Percentiles rank a stretch among this genome's conserved stretches.
Conservation (phyloP, 2,329 filamentous ascomycete genomes). For the Cercospora sp. region DNA sequence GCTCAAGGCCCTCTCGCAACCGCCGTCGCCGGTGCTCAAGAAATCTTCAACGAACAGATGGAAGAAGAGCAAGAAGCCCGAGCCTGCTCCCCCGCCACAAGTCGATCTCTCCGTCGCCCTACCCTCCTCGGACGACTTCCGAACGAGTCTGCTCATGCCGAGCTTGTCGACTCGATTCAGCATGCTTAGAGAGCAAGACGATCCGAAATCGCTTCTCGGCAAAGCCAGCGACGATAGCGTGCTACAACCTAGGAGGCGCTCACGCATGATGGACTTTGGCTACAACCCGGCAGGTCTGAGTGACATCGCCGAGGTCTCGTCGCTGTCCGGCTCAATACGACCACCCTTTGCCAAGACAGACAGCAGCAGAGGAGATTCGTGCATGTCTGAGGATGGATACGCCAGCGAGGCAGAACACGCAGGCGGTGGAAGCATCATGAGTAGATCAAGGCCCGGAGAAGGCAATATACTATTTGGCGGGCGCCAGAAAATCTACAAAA, state of each 20-base stretch:
- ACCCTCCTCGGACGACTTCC: constrained; percentile 83
- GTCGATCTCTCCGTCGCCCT: constrained; percentile 73
- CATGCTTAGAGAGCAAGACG: constrained; percentile 93
- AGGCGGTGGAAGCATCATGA: constrained; percentile 70
- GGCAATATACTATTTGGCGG: constrained; percentile 94
- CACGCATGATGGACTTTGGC: constrained; percentile 72
- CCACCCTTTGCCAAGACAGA: constrained; percentile 58
- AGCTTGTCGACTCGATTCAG: constrained; percentile 93
- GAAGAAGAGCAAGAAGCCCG: constrained; percentile 55
- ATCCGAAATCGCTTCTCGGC: constrained; percentile 82
- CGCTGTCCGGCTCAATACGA: constrained; percentile 64
- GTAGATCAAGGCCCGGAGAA: constrained; percentile 75
- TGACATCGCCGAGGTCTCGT: constrained; percentile 90
- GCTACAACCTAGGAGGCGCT: constrained; percentile 76
- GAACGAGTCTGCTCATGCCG: constrained; percentile 93
- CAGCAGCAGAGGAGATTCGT: constrained; percentile 54
- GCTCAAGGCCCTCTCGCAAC: constrained; percentile 21
- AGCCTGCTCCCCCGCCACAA: constrained; percentile 56
- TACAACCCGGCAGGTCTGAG: constrained; percentile 59
- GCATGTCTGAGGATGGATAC: constrained; percentile 61
- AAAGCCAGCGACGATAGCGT: constrained; percentile 97
- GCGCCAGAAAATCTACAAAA: constrained; percentile 91
- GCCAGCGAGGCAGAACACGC: constrained; percentile 61
- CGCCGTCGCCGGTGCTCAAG: constrained; percentile 32
- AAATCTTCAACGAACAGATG: constrained; percentile 38